A percentile compares a stretch with the other conserved stretches of the same genome.
These are phyloP conservation scores for Rhododendron griersonianum DNA, from an alignment of 148 eudicot genomes.

Conservation along the genomic window DNA sequence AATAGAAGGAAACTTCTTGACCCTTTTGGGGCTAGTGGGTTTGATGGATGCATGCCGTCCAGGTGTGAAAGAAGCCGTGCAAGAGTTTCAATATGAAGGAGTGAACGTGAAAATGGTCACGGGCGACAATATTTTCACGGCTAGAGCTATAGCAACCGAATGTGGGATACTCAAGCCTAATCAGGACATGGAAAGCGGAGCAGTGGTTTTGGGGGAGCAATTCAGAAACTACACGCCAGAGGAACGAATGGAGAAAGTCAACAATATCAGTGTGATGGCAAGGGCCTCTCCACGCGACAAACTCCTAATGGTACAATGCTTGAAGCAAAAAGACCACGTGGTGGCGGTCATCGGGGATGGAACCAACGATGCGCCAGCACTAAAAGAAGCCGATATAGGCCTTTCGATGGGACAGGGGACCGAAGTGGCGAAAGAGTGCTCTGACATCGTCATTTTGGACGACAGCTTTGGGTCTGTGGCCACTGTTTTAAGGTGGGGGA, in stretches of 20 bases:
- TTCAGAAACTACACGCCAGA: neutral
- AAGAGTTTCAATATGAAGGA: slow-evolving; percentile 5
- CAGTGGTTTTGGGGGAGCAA: neutral
- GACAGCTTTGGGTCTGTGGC: slow-evolving; percentile 1
- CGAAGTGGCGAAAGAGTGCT: slow-evolving; percentile 7
- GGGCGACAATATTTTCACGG: slow-evolving; percentile 11
- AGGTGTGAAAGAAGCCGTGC: slow-evolving; percentile 2
- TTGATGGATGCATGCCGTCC: slow-evolving; percentile 7
- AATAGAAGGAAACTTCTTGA: neutral
- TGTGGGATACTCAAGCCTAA: slow-evolving; percentile 19
- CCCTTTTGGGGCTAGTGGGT: slow-evolving; percentile 14
- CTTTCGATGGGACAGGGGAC: slow-evolving; percentile 9
- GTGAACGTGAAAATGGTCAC: slow-evolving; percentile 18
- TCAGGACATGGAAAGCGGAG: neutral
- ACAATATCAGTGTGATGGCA: slow-evolving; percentile 14
- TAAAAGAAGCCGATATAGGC: slow-evolving; percentile 14
- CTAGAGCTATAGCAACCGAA: slow-evolving; percentile 16
- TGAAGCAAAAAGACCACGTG: slow-evolving; percentile 11
- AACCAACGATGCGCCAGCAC: slow-evolving; percentile 6
- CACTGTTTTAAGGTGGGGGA: slow-evolving; percentile 15
- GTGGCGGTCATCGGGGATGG: slow-evolving; percentile 21
- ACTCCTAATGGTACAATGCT: slow-evolving; percentile 12
- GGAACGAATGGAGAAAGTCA: slow-evolving; percentile 16
- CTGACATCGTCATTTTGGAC: slow-evolving; percentile 8
- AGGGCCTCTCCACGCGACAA: slow-evolving; percentile 8